A percentile compares a stretch with the other conserved stretches of the same genome.
Evolutionary conservation across 2,329 filamentous ascomycete species (phyloP).

Genomic region (Sclerotinia sclerotiorum): DNA sequence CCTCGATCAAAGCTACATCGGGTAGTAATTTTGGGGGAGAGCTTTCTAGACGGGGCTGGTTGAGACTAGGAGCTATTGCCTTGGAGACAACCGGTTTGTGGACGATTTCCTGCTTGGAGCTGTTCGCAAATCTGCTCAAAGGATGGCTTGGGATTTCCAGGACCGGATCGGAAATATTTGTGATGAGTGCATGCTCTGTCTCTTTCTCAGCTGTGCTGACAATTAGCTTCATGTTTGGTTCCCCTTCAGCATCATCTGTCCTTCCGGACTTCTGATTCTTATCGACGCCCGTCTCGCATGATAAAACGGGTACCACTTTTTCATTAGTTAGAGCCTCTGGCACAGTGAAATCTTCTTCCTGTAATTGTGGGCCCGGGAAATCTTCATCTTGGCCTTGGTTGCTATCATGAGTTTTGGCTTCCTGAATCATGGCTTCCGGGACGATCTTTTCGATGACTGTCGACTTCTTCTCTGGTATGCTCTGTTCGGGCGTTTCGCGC

Average conservation of each 20-base stretch:
- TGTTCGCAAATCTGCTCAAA: background rate
- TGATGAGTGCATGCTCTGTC: background rate
- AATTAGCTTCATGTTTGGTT: background rate
- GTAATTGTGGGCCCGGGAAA: background rate
- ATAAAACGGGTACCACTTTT: background rate
- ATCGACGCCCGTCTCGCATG: background rate
- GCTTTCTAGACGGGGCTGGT: background rate
- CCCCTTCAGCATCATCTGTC: background rate
- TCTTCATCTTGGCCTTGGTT: background rate
- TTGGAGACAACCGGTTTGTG: background rate
- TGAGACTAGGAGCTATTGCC: background rate
- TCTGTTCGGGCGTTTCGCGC: background rate
- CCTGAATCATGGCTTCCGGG: background rate
- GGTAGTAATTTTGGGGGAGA: background rate
- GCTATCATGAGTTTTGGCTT: background rate
- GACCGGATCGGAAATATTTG: background rate
- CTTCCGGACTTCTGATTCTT: background rate
- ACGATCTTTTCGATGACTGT: background rate
- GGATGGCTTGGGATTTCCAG: background rate
- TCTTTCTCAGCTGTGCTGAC: background rate
- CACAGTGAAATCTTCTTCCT: background rate
- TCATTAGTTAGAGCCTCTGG: background rate
- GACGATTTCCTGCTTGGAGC: background rate
- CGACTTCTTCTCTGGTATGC: background rate
- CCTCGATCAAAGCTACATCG: background rate